Evolutionary conservation across 441 rosid species (phyloP), one percentile per base, ranked within the genome.

Genomic region (Populus hybrid): DNA sequence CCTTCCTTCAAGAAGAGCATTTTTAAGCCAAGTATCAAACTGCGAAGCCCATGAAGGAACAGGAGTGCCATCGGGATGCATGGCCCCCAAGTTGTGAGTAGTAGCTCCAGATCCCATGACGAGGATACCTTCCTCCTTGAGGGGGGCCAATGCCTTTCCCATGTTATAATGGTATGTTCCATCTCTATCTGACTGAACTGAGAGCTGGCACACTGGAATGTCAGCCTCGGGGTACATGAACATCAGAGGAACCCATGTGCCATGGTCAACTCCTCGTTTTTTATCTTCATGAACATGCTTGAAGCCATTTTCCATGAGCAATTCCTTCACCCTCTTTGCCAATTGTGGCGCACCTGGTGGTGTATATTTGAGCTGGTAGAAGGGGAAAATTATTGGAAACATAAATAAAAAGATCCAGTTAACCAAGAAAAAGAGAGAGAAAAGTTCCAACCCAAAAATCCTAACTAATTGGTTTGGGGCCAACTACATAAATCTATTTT

Each of bases 231-330:
- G 99, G 71, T 91, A 96, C 99, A 94, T 96, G 73, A 95, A 86
- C 95, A 94, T 90, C 19, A 95, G 77, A 6, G 97, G 97, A 74
- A 91, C 89, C 98, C 99, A 95, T 30, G 99, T 97, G 8, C 97
- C 98, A 71, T 95, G 98, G 82, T 95, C 99, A 57, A 95, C 86
- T 50, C 98, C 98, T 8, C 97, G 88, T 46, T 86, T 78, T 42
- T 68, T 84, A 65, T 94, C 98, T 84, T 88, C 94, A 59, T 84
- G 74, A 24, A 92, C 94, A 14, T 79, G 89, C 38, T 82, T 70
- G 80, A 92, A 82, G 11, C 92, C 93, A 46, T 90, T 85, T 1
- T 32, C 81, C 70, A 81, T 61, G 9, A 95, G 82, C 86, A 95
- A 77, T 67, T 94, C 89, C 84, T 88, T 95, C 34, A 95, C 98